Percentiles rank a stretch among this genome's conserved stretches.
Evolutionary conservation across 495 filamentous ascomycete species (phyloP).

Genomic region (Xylaria scruposa): DNA sequence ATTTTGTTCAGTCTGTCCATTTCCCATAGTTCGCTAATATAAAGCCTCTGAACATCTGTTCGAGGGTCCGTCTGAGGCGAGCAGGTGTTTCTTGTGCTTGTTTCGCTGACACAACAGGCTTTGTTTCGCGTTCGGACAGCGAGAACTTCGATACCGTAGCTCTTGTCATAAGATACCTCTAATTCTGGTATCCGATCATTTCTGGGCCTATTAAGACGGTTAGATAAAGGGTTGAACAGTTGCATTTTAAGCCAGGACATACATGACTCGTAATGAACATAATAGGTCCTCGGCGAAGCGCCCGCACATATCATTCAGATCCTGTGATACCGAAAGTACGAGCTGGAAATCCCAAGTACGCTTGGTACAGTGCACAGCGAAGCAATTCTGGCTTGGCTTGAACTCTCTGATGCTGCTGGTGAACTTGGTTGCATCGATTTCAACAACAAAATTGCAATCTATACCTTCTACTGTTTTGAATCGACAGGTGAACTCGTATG

Average conservation of each 20-base stretch:
- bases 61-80: slow-evolving; percentile 8
- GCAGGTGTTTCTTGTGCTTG: slow-evolving; percentile 23
- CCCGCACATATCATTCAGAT: slow-evolving; percentile 35
- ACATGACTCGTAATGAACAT: slow-evolving; percentile 46
- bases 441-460: slow-evolving; percentile 50
- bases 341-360: slow-evolving; percentile 54
- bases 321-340: slow-evolving; percentile 29
- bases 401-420: slow-evolving; percentile 33
- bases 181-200: slow-evolving; percentile 22
- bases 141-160: slow-evolving; percentile 33
- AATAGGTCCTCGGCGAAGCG: slow-evolving; percentile 42
- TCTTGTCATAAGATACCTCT: slow-evolving; percentile 35
- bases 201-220: slow-evolving; percentile 24
- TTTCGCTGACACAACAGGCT: slow-evolving; percentile 25
- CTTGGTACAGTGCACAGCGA: slow-evolving; percentile 51
- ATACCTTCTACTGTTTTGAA: slow-evolving; percentile 24
- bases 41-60: slow-evolving; percentile 33
- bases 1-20: neutral
- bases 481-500: slow-evolving; percentile 61
- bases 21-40: slow-evolving; percentile 53
- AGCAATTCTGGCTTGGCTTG: slow-evolving; percentile 25
- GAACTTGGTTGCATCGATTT: slow-evolving; percentile 52
- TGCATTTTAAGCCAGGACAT: slow-evolving; percentile 31
- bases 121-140: slow-evolving; percentile 44
- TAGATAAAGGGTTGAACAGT: slow-evolving; percentile 2